These are phyloP conservation scores for Aureobasidium mangrovei DNA, from an alignment of 2,329 filamentous ascomycete species.

Conservation along the genomic window DNA sequence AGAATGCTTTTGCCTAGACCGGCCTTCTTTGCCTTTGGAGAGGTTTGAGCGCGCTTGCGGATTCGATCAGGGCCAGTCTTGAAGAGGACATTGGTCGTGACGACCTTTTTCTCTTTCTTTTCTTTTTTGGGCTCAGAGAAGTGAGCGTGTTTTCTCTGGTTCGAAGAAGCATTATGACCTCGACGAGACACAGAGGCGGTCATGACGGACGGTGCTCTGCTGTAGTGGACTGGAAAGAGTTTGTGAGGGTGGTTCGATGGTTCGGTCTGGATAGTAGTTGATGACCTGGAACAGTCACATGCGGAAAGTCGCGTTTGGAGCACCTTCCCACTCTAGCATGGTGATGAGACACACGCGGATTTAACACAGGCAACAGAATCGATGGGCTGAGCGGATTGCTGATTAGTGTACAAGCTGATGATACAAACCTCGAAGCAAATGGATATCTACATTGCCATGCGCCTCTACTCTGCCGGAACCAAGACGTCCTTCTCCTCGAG, in stretches of 20 bases:
- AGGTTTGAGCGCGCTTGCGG: neutral
- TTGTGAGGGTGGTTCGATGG: neutral
- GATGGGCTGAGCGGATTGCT: neutral
- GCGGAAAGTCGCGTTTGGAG: neutral
- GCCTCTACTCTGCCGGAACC: constrained; percentile 45
- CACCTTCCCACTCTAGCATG: neutral
- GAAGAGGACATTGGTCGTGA: constrained; percentile 12
- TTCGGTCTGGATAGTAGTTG: too few species aligned
- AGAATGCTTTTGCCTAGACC: neutral
- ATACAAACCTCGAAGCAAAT: constrained; percentile 1
- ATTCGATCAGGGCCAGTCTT: neutral
- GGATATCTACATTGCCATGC: constrained; percentile 2
- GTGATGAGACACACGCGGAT: neutral
- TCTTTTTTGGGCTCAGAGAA: neutral
- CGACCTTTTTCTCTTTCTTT: constrained; percentile 7
- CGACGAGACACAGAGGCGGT: neutral
- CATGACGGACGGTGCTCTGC: neutral
- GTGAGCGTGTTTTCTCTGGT: neutral
- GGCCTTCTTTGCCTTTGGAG: neutral
- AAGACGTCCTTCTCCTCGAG: constrained; percentile 89
- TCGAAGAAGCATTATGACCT: neutral
- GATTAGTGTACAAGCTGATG: constrained; percentile 6
- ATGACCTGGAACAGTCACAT: neutral
- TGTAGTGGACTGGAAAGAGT: neutral
- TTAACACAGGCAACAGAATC: neutral